Evolutionary conservation across 148 eudicot genomes (phyloP).

Genomic region (Oxyria digyna): DNA sequence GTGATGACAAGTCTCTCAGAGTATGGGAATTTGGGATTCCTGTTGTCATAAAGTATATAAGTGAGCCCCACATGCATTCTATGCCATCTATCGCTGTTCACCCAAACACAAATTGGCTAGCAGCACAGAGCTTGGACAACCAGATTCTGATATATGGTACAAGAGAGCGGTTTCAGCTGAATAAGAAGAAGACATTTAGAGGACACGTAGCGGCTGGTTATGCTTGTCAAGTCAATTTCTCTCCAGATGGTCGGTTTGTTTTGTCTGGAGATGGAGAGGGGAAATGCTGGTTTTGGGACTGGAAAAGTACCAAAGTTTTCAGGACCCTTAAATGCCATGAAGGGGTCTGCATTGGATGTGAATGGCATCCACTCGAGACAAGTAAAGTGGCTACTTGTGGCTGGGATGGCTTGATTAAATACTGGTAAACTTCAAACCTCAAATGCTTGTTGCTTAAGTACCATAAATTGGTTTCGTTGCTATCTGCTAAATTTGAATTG

Average conservation of each 20-base stretch:
- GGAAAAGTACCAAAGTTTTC: conserved; percentile 92
- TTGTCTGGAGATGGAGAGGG: conserved; percentile 99
- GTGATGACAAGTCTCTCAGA: conserved; percentile 90
- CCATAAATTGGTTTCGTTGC: background rate
- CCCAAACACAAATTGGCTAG: conserved; percentile 84
- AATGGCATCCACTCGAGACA: conserved; percentile 94
- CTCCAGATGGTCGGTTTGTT: conserved; percentile 97
- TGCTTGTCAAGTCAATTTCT: conserved; percentile 96
- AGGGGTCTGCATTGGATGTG: conserved; percentile 79
- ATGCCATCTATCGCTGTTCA: conserved; percentile 88
- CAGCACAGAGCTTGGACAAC: conserved; percentile 95
- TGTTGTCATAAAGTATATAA: conserved; percentile 91
- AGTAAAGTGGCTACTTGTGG: conserved; percentile 99
- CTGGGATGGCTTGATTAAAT: conserved; percentile 96
- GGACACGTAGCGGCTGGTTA: conserved; percentile 92
- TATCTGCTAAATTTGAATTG: background rate
- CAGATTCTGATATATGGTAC: conserved; percentile 91
- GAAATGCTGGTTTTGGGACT: conserved; percentile 97
- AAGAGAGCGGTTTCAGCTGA: conserved; percentile 84
- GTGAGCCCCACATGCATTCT: conserved; percentile 98
- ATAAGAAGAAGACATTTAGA: conserved; percentile 94
- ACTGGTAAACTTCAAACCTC: conserved; percentile 43
- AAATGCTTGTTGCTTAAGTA: background rate
- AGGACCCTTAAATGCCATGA: conserved; percentile 83
- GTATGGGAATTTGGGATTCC: conserved; percentile 99